Conservation (phyloP, 257 asterid species). For the Hygrophila difformis region DNA sequence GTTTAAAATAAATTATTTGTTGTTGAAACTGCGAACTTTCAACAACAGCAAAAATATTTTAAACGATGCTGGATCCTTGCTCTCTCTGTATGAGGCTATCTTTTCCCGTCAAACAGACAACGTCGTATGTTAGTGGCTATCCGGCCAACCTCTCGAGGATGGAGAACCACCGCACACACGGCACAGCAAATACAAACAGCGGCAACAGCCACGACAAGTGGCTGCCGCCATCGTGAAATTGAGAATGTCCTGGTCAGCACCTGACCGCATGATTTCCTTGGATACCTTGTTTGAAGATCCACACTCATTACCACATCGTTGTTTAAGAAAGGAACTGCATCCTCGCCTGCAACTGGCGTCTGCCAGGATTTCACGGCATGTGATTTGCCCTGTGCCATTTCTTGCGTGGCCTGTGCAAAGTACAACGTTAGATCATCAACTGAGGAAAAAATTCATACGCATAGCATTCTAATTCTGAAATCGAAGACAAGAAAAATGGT, state of each 20-base stretch:
- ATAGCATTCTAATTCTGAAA: not conserved
- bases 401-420: slow-evolving; percentile 32
- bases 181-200: slow-evolving; percentile 64
- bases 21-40: too few relatives aligned
- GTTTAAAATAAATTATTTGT: too few relatives aligned
- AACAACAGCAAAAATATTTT: too few relatives aligned
- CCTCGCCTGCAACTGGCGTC: slow-evolving; percentile 18
- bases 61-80: too few relatives aligned
- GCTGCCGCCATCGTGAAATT: slow-evolving; percentile 44
- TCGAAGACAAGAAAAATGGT: too few relatives aligned
- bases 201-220: slow-evolving; percentile 27
- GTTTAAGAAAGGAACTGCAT: slow-evolving; percentile 48
- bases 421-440: not conserved
- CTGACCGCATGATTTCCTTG: slow-evolving; percentile 27
- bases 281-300: slow-evolving; percentile 23
- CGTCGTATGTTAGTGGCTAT: slow-evolving; percentile 51
- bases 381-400: slow-evolving; percentile 15
- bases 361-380: slow-evolving; percentile 13
- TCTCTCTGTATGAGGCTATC: too few relatives aligned
- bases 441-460: too few relatives aligned
- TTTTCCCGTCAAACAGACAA: slow-evolving; percentile 37
- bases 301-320: slow-evolving; percentile 43
- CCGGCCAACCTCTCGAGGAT: slow-evolving; percentile 47
- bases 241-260: slow-evolving; percentile 19
- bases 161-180: slow-evolving; percentile 53